These are phyloP conservation scores for Gracilaria gracilis DNA, from an alignment of 23 red algal genomes.

Conservation along the genomic window DNA sequence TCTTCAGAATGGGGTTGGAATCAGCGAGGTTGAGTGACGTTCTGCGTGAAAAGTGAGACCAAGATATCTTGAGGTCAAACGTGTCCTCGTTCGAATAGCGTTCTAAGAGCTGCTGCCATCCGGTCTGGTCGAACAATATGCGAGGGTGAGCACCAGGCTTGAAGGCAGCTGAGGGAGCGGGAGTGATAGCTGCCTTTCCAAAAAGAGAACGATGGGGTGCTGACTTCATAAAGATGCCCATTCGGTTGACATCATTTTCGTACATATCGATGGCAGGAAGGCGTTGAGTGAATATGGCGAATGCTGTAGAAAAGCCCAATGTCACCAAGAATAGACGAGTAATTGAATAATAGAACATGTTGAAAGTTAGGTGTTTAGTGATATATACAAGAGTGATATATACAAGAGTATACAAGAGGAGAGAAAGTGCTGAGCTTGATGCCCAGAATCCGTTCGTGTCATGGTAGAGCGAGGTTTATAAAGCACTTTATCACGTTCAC, in stretches of 20 bases:
- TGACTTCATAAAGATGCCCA: not conserved
- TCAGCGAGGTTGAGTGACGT: not conserved
- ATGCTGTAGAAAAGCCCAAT: not conserved
- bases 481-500: too few relatives aligned
- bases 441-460: not conserved
- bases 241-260: not conserved
- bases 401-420: not conserved
- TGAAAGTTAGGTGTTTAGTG: not conserved
- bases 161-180: slow-evolving; percentile 36
- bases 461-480: not conserved
- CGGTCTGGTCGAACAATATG: slow-evolving; percentile 8
- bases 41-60: slow-evolving; percentile 16
- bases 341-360: not conserved
- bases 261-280: not conserved
- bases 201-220: slow-evolving; percentile 21
- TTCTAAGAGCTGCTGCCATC: slow-evolving; percentile 24
- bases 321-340: not conserved
- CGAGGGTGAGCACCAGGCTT: slow-evolving; percentile 41
- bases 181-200: slow-evolving; percentile 30
- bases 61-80: slow-evolving; percentile 16
- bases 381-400: not conserved
- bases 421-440: not conserved
- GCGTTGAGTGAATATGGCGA: not conserved
- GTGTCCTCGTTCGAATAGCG: slow-evolving; percentile 26
- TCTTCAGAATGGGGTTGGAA: not conserved